Base-by-base conservation (phyloP, 306 rosid genomes). In the Lathyrus oleraceus region DNA sequence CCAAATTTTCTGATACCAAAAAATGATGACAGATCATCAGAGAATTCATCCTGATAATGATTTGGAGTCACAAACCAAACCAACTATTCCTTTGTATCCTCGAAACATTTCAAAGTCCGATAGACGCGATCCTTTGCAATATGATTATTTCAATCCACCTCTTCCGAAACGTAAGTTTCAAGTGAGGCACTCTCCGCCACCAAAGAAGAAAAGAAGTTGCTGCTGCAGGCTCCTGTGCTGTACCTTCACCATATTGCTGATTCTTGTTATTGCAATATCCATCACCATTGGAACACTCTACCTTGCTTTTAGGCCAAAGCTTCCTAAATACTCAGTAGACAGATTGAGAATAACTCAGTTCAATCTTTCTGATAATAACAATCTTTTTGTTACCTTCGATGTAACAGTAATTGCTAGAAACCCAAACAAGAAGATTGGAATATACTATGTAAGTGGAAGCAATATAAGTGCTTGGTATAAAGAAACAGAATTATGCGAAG, bases 381-480 rank as follows among this genome's bases (percentile, higher is more conserved):
- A 44, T 73, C 68, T 93, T 4, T 38, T 54, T 69, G 83, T 88
- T 0, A 64, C 81, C 2, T 87, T 90, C 73, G 80, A 87, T 25
- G 90, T 88, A 15, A 79, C 74, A 16, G 75, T 93, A 53, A 90
- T 87, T 11, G 91, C 97, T 0, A 72, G 76, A 35, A 93, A 93
- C 17, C 98, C 97, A 5, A 93, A 93, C 81, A 85, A 88, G 83
- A 90, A 76, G 81, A 90, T 93, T 48, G 98, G 98, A 6, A 87
- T 93, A 11, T 87, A 88, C 78, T 93, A 93, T 38, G 91, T 65
- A 35, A 82, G 87, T n/a, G 98, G 98, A 2, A 93, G 98, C 72
- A 77, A 80, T 4, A 83, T 93, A 44, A 84, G 81, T 65, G 93
- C 87, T 47, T 85, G 63, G 83, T 93, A 88, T 81, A n/a, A 16